These are phyloP conservation scores for Zygosaccharomyces sapae DNA, from an alignment of 1,139 yeast genomes.

Conservation along the genomic window DNA sequence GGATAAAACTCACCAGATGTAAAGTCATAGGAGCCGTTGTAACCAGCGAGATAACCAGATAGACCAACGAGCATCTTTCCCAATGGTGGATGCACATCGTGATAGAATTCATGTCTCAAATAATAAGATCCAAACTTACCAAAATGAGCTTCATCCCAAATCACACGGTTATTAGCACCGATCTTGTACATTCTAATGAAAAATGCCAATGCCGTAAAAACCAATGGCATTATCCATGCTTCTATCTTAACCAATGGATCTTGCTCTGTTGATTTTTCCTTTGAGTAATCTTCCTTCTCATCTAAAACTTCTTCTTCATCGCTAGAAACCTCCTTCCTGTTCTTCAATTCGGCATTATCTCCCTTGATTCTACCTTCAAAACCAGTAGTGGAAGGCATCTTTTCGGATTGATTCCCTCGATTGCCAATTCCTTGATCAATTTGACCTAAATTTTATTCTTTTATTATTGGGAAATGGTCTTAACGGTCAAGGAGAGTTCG, in stretches of 20 bases:
- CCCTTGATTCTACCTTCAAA: slow-evolving; percentile 15
- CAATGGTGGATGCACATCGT: slow-evolving; percentile 97
- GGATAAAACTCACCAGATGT: slow-evolving; percentile 86
- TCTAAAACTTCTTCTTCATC: slow-evolving; percentile 13
- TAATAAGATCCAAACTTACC: slow-evolving; percentile 95
- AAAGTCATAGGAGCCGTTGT: slow-evolving; percentile 93
- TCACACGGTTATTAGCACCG: slow-evolving; percentile 63
- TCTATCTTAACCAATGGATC: slow-evolving; percentile 40
- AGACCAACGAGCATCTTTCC: slow-evolving; percentile 96
- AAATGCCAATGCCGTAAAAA: slow-evolving; percentile 64
- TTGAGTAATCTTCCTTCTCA: slow-evolving; percentile 21
- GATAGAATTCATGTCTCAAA: slow-evolving; percentile 87
- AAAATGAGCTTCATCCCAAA: slow-evolving; percentile 98
- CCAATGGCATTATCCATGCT: slow-evolving; percentile 48
- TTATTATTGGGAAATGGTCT: not conserved
- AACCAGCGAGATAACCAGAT: slow-evolving; percentile 90
- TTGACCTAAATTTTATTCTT: not conserved
- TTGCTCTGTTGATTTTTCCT: slow-evolving; percentile 15
- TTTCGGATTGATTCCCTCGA: slow-evolving; percentile 9
- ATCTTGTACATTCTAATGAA: slow-evolving; percentile 72
- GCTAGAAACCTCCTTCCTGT: slow-evolving; percentile 13
- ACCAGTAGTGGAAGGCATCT: slow-evolving; percentile 21
- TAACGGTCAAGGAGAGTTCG: not conserved
- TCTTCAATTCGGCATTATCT: slow-evolving; percentile 12
- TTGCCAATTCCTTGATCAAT: slow-evolving; percentile 3